Evolutionary conservation across 345 rosid species (phyloP).

Genomic region (Eucalyptus decipiens): DNA sequence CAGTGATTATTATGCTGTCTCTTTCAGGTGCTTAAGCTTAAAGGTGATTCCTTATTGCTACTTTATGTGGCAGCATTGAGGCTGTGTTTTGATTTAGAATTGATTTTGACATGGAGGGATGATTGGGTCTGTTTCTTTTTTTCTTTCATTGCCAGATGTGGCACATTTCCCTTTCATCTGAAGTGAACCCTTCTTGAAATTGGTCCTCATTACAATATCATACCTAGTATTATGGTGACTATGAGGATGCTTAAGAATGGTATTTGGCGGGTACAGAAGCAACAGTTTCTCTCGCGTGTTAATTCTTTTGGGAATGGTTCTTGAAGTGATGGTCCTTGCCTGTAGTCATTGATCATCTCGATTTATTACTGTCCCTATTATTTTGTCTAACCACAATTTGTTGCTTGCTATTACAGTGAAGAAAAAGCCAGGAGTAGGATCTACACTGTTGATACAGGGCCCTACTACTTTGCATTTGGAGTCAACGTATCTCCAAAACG

Average conservation of each 20-base stretch:
- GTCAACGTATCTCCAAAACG: conserved; percentile 69
- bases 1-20: neutral
- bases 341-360: neutral
- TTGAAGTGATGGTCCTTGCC: neutral
- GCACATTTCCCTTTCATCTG: neutral
- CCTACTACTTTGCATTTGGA: conserved; percentile 72
- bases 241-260: neutral
- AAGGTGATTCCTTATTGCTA: no score
- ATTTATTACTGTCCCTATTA: neutral
- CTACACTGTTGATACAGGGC: conserved; percentile 65
- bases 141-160: neutral
- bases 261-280: neutral
- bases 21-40: no score
- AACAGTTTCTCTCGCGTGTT: neutral
- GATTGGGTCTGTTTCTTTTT: neutral
- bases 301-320: neutral
- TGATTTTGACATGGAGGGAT: no score
- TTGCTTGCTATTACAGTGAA: conserved; percentile 26
- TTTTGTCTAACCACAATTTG: neutral
- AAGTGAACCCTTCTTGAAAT: neutral
- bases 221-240: neutral
- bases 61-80: no score
- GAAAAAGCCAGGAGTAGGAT: conserved; percentile 88
- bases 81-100: no score
- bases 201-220: neutral